These are phyloP conservation scores for Yamadazyma friedrichii DNA, from an alignment of 1,139 yeast genomes.

Conservation along the genomic window DNA sequence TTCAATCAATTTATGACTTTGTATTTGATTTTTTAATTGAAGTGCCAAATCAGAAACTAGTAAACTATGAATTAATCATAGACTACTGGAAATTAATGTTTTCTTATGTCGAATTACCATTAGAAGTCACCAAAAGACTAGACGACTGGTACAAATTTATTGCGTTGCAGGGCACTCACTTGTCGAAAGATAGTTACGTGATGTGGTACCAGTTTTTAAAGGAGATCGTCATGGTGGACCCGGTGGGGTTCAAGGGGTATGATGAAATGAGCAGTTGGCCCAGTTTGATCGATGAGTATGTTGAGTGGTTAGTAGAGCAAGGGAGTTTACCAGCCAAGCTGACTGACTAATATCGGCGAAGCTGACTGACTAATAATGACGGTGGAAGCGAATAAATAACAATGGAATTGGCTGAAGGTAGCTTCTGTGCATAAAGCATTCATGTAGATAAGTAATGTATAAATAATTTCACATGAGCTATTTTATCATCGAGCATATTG, in stretches of 20 bases:
- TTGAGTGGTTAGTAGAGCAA: slow-evolving; percentile 52
- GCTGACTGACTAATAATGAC: no score
- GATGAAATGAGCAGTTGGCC: slow-evolving; percentile 94
- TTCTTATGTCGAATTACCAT: slow-evolving; percentile 15
- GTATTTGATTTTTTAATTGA: slow-evolving; percentile 70
- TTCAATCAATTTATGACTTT: slow-evolving; percentile 56
- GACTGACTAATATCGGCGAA: no score
- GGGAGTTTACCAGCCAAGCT: neutral
- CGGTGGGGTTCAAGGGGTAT: slow-evolving; percentile 48
- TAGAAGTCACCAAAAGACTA: slow-evolving; percentile 25
- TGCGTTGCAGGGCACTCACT: slow-evolving; percentile 25
- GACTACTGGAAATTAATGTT: slow-evolving; percentile 80
- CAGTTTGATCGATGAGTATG: slow-evolving; percentile 77
- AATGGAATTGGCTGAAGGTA: no score
- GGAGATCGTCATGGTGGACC: slow-evolving; percentile 50
- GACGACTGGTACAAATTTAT: slow-evolving; percentile 56
- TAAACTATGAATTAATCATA: slow-evolving; percentile 62
- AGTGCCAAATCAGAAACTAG: slow-evolving; percentile 51
- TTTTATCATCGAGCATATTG: no score
- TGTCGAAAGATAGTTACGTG: slow-evolving; percentile 79
- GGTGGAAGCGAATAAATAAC: no score
- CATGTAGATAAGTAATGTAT: no score
- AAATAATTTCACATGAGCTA: no score
- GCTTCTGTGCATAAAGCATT: no score
- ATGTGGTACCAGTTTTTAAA: slow-evolving; percentile 72